Evolutionary conservation across 2,329 filamentous ascomycete species (phyloP).

Genomic region (Neurospora sp.): DNA sequence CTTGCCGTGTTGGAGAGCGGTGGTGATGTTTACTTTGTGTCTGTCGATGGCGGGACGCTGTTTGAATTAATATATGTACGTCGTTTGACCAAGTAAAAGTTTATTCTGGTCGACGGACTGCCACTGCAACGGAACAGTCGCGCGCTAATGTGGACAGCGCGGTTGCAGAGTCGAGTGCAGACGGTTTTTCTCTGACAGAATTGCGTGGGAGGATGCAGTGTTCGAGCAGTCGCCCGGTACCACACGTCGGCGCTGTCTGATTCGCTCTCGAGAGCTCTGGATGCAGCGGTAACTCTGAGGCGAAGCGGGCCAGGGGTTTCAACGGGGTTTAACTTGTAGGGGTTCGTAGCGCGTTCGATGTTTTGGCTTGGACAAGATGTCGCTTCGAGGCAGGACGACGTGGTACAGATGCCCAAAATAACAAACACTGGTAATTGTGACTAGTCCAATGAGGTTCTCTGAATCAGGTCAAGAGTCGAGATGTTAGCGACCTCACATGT

Average conservation of each 20-base stretch:
- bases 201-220: conserved; percentile 3
- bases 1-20: background rate
- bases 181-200: conserved; percentile 1
- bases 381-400: background rate
- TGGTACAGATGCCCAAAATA: background rate
- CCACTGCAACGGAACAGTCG: background rate
- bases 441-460: background rate
- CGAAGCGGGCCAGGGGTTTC: conserved; percentile 10
- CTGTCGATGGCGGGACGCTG: background rate
- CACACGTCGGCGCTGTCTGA: conserved; percentile 16
- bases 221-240: conserved; percentile 21
- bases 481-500: background rate
- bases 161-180: conserved; percentile 7
- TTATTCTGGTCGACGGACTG: background rate
- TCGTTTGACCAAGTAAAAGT: background rate
- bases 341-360: background rate
- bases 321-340: background rate
- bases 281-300: conserved; percentile 18
- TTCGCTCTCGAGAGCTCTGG: conserved; percentile 17
- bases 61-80: background rate
- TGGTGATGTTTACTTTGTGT: background rate
- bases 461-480: background rate
- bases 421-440: background rate
- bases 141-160: background rate
- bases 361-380: conserved; percentile 9